Evolutionary conservation across 2,329 filamentous ascomycete species (phyloP).

Genomic region (Phialophora tarda): DNA sequence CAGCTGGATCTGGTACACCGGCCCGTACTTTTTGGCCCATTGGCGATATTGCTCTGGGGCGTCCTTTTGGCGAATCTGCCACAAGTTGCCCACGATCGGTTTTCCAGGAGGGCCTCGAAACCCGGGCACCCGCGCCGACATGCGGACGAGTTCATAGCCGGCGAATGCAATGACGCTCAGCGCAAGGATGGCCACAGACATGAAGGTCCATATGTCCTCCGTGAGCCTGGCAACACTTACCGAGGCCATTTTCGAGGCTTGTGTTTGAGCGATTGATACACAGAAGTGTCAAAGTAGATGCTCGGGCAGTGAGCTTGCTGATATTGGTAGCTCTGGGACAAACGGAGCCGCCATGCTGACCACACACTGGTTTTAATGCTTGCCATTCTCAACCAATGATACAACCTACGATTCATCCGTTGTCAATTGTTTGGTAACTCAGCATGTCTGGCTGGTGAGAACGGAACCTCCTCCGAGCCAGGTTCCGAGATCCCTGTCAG

Average conservation of each 20-base stretch:
- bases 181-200: neutral
- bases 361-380: neutral
- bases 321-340: too few relatives aligned
- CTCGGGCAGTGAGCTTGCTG: too few relatives aligned
- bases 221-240: neutral
- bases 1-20: slow-evolving; percentile 63
- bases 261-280: neutral
- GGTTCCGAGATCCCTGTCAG: neutral
- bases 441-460: too few relatives aligned
- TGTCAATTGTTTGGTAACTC: too few relatives aligned
- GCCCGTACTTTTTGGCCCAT: slow-evolving; percentile 58
- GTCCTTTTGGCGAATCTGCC: slow-evolving; percentile 57
- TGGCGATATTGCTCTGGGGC: slow-evolving; percentile 61
- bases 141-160: slow-evolving; percentile 40
- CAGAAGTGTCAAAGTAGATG: too few relatives aligned
- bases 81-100: slow-evolving; percentile 61
- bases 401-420: neutral
- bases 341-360: neutral
- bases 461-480: slow-evolving; percentile 7
- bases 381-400: neutral
- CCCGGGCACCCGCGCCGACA: slow-evolving; percentile 51
- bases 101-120: slow-evolving; percentile 57
- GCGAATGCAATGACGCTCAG: neutral
- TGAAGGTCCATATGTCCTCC: neutral
- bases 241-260: neutral